Conservation (phyloP, 768 basidiomycete genomes). For the Lactarius akahatsu region DNA sequence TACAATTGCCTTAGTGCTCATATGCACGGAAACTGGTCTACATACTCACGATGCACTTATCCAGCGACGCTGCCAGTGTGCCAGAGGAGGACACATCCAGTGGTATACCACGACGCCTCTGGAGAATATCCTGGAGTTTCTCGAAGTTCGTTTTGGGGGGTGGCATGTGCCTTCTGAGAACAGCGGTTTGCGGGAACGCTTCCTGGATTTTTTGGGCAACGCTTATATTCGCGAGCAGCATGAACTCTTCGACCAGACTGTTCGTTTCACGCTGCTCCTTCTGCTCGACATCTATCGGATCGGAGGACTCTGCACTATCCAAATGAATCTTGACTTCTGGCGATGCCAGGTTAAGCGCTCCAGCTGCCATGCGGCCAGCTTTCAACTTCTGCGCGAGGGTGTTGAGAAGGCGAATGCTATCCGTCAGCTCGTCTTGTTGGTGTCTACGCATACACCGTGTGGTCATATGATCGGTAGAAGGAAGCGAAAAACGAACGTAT, state of each 20-base stretch:
- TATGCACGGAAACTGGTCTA: conserved; percentile 16
- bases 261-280: conserved; percentile 93
- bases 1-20: conserved; percentile 34
- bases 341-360: conserved; percentile 96
- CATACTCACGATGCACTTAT: conserved; percentile 73
- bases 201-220: conserved; percentile 92
- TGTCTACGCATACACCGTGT: conserved; percentile 45
- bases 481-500: conserved; percentile 57
- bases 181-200: conserved; percentile 93
- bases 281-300: conserved; percentile 96
- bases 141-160: conserved; percentile 95
- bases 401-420: conserved; percentile 87
- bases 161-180: conserved; percentile 86
- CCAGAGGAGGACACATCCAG: conserved; percentile 92
- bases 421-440: conserved; percentile 75
- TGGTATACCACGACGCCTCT: conserved; percentile 77
- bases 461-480: conserved; percentile 4
- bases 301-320: conserved; percentile 88
- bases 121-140: conserved; percentile 87
- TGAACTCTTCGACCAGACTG: conserved; percentile 97
- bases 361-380: conserved; percentile 85
- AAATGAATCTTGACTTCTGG: conserved; percentile 98
- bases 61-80: conserved; percentile 83
- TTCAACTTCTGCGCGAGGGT: conserved; percentile 80
- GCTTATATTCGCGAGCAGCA: conserved; percentile 95